These are phyloP conservation scores for Jacaranda mimosifolia DNA, from an alignment of 257 asterid species.

Conservation along the genomic window DNA sequence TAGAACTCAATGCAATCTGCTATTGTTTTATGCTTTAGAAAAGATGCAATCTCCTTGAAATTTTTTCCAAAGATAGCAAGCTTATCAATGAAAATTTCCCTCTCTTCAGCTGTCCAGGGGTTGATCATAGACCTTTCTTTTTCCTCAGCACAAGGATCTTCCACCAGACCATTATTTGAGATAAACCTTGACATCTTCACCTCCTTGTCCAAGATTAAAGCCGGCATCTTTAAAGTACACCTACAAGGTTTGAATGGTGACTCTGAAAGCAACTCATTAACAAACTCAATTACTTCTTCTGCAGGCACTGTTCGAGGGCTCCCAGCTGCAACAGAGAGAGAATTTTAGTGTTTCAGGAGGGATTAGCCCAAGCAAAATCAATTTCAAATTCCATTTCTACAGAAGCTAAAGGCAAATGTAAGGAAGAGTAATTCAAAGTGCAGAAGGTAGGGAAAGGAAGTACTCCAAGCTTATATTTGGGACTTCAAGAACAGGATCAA, in stretches of 20 bases:
- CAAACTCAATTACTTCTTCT: constrained; percentile 59
- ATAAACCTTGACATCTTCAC: constrained; percentile 65
- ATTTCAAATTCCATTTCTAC: not conserved
- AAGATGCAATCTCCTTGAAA: constrained; percentile 81
- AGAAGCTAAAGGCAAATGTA: constrained; percentile 3
- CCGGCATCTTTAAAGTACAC: constrained; percentile 79
- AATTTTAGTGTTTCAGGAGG: constrained; percentile 32
- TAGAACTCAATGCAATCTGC: constrained; percentile 98
- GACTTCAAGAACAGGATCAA: constrained; percentile 4
- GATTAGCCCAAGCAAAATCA: constrained; percentile 16
- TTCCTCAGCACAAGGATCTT: constrained; percentile 84
- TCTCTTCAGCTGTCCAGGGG: constrained; percentile 84
- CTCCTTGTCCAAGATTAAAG: constrained; percentile 77
- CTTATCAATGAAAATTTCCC: constrained; percentile 78
- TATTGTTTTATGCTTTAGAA: constrained; percentile 71
- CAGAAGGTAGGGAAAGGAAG: constrained; percentile 3
- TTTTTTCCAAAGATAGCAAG: constrained; percentile 80
- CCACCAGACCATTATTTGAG: constrained; percentile 81
- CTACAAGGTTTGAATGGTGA: constrained; percentile 67
- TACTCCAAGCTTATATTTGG: not conserved
- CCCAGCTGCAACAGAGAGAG: constrained; percentile 68
- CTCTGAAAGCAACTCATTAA: constrained; percentile 66
- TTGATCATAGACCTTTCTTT: constrained; percentile 76
- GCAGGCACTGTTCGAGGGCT: constrained; percentile 56
- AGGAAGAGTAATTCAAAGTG: constrained; percentile 2